Evolutionary conservation across 148 eudicot genomes (phyloP).

Genomic region (Persicaria tinctoria): DNA sequence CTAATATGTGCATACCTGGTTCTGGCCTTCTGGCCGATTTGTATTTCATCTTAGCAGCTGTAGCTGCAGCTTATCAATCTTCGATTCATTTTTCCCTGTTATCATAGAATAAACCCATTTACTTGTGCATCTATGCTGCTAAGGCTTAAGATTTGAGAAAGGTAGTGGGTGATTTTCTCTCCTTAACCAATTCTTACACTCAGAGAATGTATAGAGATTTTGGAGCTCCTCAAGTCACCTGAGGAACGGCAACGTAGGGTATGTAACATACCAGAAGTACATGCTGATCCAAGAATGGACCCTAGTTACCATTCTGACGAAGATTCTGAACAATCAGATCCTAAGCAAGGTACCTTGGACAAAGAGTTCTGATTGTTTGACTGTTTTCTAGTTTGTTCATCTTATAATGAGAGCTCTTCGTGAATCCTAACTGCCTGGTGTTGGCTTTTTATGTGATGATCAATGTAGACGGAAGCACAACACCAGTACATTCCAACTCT

Average conservation of each 20-base stretch:
- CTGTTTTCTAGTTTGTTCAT: background rate
- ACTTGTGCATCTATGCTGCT: background rate
- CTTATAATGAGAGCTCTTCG: slow-evolving; percentile 11
- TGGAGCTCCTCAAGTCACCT: slow-evolving; percentile 72
- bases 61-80: background rate
- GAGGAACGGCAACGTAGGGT: slow-evolving; percentile 71
- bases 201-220: slow-evolving; percentile 71
- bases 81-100: background rate
- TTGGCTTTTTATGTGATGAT: slow-evolving; percentile 7
- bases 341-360: slow-evolving; percentile 49
- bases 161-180: slow-evolving; percentile 16
- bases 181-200: slow-evolving; percentile 76
- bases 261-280: slow-evolving; percentile 63
- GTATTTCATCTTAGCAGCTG: background rate
- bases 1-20: background rate
- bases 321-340: slow-evolving; percentile 41
- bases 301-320: slow-evolving; percentile 81
- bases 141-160: background rate
- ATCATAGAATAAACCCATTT: background rate
- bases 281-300: slow-evolving; percentile 81
- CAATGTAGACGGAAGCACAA: slow-evolving; percentile 41
- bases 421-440: background rate
- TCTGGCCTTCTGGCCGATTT: background rate
- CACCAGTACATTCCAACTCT: slow-evolving; percentile 28
- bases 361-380: background rate